These are phyloP conservation scores for Echinochloa phyllopogon DNA, from an alignment of 176 grass and related monocot species.

Conservation along the genomic window DNA sequence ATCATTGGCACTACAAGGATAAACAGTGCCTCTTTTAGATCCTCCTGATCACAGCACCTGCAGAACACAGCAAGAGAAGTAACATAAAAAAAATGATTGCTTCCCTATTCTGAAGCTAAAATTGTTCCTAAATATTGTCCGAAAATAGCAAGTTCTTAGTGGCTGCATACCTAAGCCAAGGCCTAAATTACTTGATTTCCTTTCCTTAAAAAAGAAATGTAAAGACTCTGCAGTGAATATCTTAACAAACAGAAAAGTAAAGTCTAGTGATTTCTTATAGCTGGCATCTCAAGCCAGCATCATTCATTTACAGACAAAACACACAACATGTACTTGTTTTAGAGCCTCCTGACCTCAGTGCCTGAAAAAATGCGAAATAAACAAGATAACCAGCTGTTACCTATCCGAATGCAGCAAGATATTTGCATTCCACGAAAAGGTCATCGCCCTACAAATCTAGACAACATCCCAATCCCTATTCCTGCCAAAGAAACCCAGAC, in stretches of 20 bases:
- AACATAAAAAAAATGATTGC: background rate
- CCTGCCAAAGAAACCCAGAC: background rate
- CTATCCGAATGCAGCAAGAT: background rate
- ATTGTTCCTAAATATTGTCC: background rate
- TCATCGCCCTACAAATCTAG: background rate
- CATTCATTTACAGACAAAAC: background rate
- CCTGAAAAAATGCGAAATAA: background rate
- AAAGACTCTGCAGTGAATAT: background rate
- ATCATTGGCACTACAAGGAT: background rate
- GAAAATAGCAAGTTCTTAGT: background rate
- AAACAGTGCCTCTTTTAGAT: background rate
- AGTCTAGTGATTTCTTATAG: background rate
- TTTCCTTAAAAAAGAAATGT: background rate
- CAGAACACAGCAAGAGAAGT: background rate
- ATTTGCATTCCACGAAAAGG: background rate
- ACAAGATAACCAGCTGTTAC: background rate
- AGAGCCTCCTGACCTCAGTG: background rate
- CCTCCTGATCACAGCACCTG: background rate
- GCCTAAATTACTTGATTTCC: background rate
- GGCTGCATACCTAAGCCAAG: background rate
- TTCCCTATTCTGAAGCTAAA: background rate
- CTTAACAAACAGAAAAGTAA: background rate
- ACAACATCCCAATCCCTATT: background rate
- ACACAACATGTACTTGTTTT: background rate
- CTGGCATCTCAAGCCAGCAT: background rate